Evolutionary conservation across 2,329 filamentous ascomycete species (phyloP).

Genomic region (Colletotrichum sojae): DNA sequence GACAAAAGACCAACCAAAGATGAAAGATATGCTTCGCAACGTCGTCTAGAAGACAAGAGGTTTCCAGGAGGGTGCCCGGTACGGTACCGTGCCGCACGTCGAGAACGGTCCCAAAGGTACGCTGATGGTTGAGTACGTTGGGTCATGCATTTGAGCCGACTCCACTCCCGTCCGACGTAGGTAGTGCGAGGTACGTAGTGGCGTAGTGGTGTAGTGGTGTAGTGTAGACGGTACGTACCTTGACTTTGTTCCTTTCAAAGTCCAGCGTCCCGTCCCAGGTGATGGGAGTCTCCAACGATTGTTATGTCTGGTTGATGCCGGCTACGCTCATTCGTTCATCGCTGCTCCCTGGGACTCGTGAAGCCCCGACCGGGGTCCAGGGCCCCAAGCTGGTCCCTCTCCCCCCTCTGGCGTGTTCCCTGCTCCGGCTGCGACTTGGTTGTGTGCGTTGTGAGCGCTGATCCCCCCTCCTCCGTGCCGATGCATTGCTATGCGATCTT

Average conservation of each 20-base stretch:
- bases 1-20: too few relatives aligned
- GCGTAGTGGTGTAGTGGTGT: too few relatives aligned
- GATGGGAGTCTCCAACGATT: slow-evolving; percentile 30
- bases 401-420: slow-evolving; percentile 6
- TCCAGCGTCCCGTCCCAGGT: slow-evolving; percentile 29
- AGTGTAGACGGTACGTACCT: slow-evolving; percentile 26
- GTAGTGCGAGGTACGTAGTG: too few relatives aligned
- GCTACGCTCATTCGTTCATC: slow-evolving; percentile 35
- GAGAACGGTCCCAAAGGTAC: slow-evolving; percentile 37
- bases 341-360: slow-evolving; percentile 24
- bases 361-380: slow-evolving; percentile 30
- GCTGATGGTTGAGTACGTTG: slow-evolving; percentile 39
- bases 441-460: slow-evolving; percentile 9
- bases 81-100: background rate
- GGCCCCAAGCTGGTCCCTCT: slow-evolving; percentile 28
- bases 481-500: background rate
- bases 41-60: too few relatives aligned
- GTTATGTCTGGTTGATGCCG: slow-evolving; percentile 37
- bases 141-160: slow-evolving; percentile 37
- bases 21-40: too few relatives aligned
- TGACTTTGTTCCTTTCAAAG: slow-evolving; percentile 23
- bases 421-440: slow-evolving; percentile 23
- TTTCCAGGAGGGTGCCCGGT: background rate
- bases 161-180: slow-evolving; percentile 37
- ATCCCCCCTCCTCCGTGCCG: background rate